Percentiles rank a stretch among this genome's conserved stretches.
Conservation (phyloP, 768 basidiomycete genomes). For the Mycena indigotica region DNA sequence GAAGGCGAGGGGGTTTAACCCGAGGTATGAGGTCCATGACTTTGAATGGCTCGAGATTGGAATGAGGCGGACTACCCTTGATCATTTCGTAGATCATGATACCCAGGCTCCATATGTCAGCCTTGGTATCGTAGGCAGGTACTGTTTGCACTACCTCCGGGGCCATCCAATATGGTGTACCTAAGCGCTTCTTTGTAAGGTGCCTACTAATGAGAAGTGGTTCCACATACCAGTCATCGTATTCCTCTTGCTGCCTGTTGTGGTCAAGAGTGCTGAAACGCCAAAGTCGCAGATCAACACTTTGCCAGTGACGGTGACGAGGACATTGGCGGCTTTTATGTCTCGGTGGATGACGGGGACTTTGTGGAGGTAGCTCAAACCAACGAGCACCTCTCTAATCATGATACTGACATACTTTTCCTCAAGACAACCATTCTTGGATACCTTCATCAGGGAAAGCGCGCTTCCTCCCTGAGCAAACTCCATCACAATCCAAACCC, state of each 20-base stretch:
- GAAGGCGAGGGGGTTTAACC: slow-evolving; percentile 77
- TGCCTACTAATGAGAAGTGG: not conserved
- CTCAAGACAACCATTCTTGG: slow-evolving; percentile 73
- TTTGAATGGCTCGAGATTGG: slow-evolving; percentile 80
- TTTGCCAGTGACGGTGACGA: slow-evolving; percentile 84
- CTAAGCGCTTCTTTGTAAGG: slow-evolving; percentile 31
- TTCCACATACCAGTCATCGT: slow-evolving; percentile 65
- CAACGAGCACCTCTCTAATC: slow-evolving; percentile 84
- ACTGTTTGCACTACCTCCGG: slow-evolving; percentile 92
- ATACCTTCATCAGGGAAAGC: slow-evolving; percentile 88
- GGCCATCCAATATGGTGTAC: slow-evolving; percentile 99
- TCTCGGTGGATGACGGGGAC: slow-evolving; percentile 96
- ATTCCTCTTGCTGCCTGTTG: slow-evolving; percentile 86
- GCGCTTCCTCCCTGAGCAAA: slow-evolving; percentile 95
- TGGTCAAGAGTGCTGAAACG: slow-evolving; percentile 89
- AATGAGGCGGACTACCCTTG: slow-evolving; percentile 93
- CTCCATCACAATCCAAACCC: slow-evolving; percentile 99
- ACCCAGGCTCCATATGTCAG: slow-evolving; percentile 97
- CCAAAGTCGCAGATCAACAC: slow-evolving; percentile 99
- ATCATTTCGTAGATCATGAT: slow-evolving; percentile 97
- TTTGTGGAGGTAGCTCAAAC: slow-evolving; percentile 87
- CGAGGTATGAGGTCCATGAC: slow-evolving; percentile 91
- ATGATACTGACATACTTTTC: slow-evolving; percentile 90
- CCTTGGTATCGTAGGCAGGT: slow-evolving; percentile 94
- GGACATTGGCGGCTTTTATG: slow-evolving; percentile 96